Conservation (phyloP, 139 green algal genomes). For the Spirogloea muscicola region DNA sequence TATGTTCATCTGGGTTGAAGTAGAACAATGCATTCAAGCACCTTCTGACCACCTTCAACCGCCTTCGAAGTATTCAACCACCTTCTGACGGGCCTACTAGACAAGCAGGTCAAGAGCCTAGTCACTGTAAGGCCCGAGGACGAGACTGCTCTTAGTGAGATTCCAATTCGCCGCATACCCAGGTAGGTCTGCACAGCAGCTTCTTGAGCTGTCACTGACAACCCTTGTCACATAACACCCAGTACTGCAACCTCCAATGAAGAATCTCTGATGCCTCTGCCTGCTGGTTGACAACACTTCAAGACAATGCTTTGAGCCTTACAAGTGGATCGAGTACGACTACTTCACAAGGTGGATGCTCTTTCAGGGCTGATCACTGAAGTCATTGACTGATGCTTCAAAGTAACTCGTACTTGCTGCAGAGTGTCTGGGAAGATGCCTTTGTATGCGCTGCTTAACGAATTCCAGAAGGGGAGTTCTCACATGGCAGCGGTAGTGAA, state of each 20-base stretch:
- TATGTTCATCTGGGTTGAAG: constrained; percentile 1
- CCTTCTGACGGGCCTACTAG: not conserved
- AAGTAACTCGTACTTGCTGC: no score
- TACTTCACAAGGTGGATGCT: no score
- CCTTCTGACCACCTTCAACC: not conserved
- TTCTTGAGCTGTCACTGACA: no score
- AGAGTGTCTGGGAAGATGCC: constrained; percentile 3
- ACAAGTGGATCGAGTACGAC: no score
- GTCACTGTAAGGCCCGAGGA: constrained; percentile 35
- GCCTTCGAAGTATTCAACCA: not conserved
- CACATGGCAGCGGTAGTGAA: constrained; percentile 41
- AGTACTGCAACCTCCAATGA: no score
- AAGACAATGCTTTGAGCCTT: no score
- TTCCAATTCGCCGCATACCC: constrained; percentile 26
- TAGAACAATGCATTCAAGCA: not conserved
- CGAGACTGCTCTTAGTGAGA: constrained; percentile 5
- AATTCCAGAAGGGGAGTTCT: constrained; percentile 31
- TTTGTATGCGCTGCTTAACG: constrained; percentile 36
- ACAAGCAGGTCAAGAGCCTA: constrained; percentile 37
- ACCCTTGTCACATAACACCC: no score
- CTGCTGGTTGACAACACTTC: no score
- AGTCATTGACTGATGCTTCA: no score
- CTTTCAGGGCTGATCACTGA: no score
- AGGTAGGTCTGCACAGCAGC: no score
- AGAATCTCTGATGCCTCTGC: no score